Evolutionary conservation across 768 basidiomycete genomes (phyloP), one percentile per base, ranked within the genome.

Genomic region (Rhodocollybia butyracea): DNA sequence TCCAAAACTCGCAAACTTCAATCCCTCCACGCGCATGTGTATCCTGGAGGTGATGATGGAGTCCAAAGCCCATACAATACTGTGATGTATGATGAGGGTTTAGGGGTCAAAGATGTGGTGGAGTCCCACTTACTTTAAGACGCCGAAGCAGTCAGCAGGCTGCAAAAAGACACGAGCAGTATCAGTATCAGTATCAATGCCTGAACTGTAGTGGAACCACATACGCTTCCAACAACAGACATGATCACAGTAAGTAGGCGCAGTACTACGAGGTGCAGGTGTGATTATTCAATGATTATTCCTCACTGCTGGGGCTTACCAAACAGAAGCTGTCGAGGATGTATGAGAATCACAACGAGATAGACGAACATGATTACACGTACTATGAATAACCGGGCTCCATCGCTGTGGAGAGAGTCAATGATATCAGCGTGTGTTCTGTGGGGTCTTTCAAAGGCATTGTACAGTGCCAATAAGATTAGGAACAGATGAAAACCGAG

Each of bases 41-140:
- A 58, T 55, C 11, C 53, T 52, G 19, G 57, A 58, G 43, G 26
- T 55, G 26, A 50, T 47, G 27, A 58, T 39, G 17, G 57, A 46
- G 21, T 32, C 47, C 40, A 55, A 32, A 11, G 57, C 29, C 54
- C 53, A 58, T 22, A 58, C 45, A 5, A 58, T 19, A 12, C 57
- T 58, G 24, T n/a, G n/a, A n/a, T n/a, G n/a, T n/a, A n/a, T n/a
- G n/a, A n/a, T n/a, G n/a, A n/a, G n/a, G n/a, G n/a, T n/a, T n/a
- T n/a, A n/a, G n/a, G n/a, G n/a, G n/a, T n/a, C n/a, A n/a, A n/a
- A n/a, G n/a, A n/a, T n/a, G n/a, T n/a, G n/a, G n/a, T n/a, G n/a
- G n/a, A n/a, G n/a, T n/a, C n/a, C 5, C 29, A 36, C 22, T 43
- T 27, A 38, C 43, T 12, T 26, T 5, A 36, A 27, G 5, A 27